These are phyloP conservation scores for Diaporthe caulivora DNA, from an alignment of 2,329 filamentous ascomycete species.

Conservation along the genomic window DNA sequence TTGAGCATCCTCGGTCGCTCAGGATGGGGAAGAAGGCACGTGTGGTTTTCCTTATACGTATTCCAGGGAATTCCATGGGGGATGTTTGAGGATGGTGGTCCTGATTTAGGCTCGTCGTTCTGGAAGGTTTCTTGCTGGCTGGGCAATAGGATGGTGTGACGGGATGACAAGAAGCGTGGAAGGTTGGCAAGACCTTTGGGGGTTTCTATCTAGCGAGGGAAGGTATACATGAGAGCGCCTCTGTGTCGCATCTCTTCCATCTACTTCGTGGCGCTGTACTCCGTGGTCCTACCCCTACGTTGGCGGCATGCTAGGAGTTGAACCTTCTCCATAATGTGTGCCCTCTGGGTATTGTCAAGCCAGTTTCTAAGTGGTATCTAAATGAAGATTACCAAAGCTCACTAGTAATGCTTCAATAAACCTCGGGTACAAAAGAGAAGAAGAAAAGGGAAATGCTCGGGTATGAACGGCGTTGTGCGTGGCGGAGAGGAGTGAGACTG, in stretches of 20 bases:
- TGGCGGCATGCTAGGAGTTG: neutral
- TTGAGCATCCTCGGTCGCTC: neutral
- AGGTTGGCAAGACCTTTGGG: neutral
- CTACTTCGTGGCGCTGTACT: no score
- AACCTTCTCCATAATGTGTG: rapidly evolving
- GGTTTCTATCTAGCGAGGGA: neutral
- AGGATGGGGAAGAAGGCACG: neutral
- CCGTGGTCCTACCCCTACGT: neutral
- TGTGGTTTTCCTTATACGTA: neutral
- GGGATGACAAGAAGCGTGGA: neutral
- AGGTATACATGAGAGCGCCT: neutral
- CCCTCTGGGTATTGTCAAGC: neutral
- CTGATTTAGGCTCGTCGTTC: neutral
- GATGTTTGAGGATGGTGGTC: neutral
- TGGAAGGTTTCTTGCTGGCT: neutral
- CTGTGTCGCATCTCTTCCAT: neutral
- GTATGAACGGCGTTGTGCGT: no score
- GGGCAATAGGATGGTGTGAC: neutral
- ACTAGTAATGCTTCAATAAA: no score
- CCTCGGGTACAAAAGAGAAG: no score
- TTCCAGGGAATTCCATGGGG: no score
- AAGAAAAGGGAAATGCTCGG: no score
- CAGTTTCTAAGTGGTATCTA: neutral
- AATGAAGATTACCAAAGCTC: no score
- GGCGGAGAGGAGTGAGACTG: no score